Percentiles rank a stretch among this genome's conserved stretches.
phyloP scores from a whole-genome alignment of 805 yeast species.

The Yarrowia keelungensis region DNA sequence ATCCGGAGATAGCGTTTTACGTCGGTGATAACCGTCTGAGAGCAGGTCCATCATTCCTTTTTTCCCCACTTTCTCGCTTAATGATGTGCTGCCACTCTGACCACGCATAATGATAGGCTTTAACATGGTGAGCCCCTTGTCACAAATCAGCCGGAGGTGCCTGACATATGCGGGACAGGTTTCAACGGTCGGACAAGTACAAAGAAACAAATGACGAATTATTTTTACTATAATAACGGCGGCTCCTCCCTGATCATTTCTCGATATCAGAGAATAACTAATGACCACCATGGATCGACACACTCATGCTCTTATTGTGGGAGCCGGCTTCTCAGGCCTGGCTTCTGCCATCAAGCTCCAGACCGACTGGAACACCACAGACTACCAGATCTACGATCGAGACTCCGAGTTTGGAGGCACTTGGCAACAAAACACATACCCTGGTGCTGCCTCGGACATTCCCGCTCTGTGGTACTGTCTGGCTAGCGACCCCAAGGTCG shows the following conservation, averaged over 20 bases:
- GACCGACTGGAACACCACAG: slow-evolving; percentile 39
- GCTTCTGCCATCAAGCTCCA: slow-evolving; percentile 42
- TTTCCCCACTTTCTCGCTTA: slow-evolving; percentile 22
- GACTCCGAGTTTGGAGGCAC: slow-evolving; percentile 39
- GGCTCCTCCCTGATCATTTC: slow-evolving; percentile 1
- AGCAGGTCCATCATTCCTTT: too few relatives aligned
- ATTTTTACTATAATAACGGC: slow-evolving; percentile 29
- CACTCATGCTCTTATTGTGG: slow-evolving; percentile 39
- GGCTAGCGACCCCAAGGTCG: slow-evolving; percentile 38
- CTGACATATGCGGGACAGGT: slow-evolving; percentile 1
- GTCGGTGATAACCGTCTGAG: slow-evolving; percentile 5
- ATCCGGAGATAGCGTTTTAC: slow-evolving; percentile 2
- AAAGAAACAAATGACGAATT: neutral
- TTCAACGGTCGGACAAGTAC: slow-evolving; percentile 2
- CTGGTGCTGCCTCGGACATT: slow-evolving; percentile 40
- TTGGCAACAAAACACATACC: slow-evolving; percentile 39
- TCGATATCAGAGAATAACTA: neutral
- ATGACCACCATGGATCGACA: neutral
- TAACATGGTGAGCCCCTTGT: slow-evolving; percentile 35
- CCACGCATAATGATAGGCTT: slow-evolving; percentile 18
- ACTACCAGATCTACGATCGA: slow-evolving; percentile 40
- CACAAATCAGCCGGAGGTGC: slow-evolving; percentile 3
- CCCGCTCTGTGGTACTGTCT: slow-evolving; percentile 39
- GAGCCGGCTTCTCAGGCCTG: slow-evolving; percentile 42
- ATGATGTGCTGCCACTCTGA: neutral